These are phyloP conservation scores for Trametes maxima DNA, from an alignment of 768 basidiomycete species.

Conservation along the genomic window DNA sequence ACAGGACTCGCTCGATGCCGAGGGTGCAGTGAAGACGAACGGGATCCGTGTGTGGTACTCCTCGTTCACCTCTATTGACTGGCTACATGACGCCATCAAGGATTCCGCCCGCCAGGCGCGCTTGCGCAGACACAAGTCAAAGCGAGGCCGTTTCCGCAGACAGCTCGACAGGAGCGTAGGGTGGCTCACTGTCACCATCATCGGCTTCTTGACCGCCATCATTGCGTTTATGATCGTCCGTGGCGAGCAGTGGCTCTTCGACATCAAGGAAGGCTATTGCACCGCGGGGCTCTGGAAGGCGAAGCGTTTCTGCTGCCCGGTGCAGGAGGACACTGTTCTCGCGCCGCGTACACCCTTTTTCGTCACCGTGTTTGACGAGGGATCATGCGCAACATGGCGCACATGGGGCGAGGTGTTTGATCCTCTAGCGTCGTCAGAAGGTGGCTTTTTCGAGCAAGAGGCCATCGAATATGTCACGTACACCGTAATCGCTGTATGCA, in stretches of 20 bases:
- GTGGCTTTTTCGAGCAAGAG: conserved; percentile 41
- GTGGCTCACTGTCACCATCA: conserved; percentile 87
- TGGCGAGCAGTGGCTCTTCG: conserved; percentile 87
- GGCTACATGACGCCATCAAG: conserved; percentile 96
- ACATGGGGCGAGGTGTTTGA: conserved; percentile 69
- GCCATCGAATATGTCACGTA: conserved; percentile 69
- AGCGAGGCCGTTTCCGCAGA: conserved; percentile 65
- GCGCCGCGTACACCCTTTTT: conserved; percentile 2
- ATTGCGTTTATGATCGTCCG: conserved; percentile 87
- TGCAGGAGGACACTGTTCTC: conserved; percentile 21
- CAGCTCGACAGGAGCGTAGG: conserved; percentile 78
- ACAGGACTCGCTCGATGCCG: conserved; percentile 39
- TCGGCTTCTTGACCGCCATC: conserved; percentile 84
- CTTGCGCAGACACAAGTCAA: conserved; percentile 68
- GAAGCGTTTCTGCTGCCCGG: conserved; percentile 80
- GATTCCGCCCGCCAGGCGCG: conserved; percentile 82
- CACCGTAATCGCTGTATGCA: conserved; percentile 74
- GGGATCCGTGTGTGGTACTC: conserved; percentile 94
- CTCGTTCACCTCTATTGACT: conserved; percentile 90
- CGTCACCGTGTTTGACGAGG: conserved; percentile 30
- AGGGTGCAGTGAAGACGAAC: conserved; percentile 69
- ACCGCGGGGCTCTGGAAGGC: conserved; percentile 66
- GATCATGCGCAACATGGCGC: conserved; percentile 67
- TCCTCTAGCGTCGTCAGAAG: conserved; percentile 33
- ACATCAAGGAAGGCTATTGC: conserved; percentile 92